A percentile compares a stretch with the other conserved stretches of the same genome.
Conservation (phyloP, 805 yeast species). For the Komagataella pseudopastoris region DNA sequence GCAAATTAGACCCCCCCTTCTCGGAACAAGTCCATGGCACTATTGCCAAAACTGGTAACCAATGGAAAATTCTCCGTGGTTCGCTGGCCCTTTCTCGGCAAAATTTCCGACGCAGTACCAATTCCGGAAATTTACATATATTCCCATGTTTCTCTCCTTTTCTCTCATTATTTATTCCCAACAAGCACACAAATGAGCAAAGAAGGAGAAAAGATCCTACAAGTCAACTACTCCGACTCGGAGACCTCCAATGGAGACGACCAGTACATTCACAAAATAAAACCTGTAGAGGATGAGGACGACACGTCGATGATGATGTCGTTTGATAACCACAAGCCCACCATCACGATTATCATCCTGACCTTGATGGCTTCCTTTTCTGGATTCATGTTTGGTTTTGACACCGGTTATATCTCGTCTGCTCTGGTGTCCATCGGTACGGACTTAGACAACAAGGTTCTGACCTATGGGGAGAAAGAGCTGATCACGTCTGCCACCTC, state of each 20-base stretch:
- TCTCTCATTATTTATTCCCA: not conserved
- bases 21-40: not conserved
- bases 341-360: slow-evolving; percentile 50
- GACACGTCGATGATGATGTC: slow-evolving; percentile 32
- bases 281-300: slow-evolving; percentile 33
- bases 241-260: not conserved
- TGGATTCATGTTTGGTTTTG: slow-evolving; percentile 96
- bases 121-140: not conserved
- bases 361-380: slow-evolving; percentile 79
- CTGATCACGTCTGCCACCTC: slow-evolving; percentile 91
- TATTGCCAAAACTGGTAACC: not conserved
- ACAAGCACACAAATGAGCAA: not conserved
- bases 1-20: not conserved
- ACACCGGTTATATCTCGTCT: slow-evolving; percentile 92
- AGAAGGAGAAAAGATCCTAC: not conserved
- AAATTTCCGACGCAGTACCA: not conserved
- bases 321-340: slow-evolving; percentile 36
- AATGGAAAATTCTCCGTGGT: not conserved
- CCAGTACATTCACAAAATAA: not conserved
- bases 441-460: slow-evolving; percentile 45
- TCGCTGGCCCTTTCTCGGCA: not conserved
- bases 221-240: not conserved
- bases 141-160: not conserved
- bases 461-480: slow-evolving; percentile 74
- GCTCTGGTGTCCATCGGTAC: slow-evolving; percentile 80